Evolutionary conservation across 441 rosid species (phyloP).

Genomic region (Oxalis stricta): DNA sequence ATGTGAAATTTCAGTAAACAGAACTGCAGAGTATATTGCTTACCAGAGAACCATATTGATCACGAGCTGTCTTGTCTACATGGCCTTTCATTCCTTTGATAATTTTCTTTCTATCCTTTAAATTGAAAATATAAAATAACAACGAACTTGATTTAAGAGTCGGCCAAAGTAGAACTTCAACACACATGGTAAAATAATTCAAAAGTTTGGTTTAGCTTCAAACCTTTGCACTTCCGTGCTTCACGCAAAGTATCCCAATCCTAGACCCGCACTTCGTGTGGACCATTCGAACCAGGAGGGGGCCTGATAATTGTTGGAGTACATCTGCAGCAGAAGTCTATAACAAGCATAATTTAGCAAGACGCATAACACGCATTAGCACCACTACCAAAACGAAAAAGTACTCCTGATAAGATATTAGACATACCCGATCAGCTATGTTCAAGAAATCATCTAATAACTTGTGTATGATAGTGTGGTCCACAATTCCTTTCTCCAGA

Average conservation of each 20-base stretch:
- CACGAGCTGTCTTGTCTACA: slow-evolving; percentile 46
- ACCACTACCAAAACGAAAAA: neutral
- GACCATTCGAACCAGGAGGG: slow-evolving; percentile 81
- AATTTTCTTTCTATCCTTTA: slow-evolving; percentile 57
- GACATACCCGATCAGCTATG: slow-evolving; percentile 66
- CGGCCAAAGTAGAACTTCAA: slow-evolving; percentile 2
- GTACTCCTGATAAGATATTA: neutral
- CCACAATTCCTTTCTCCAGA: slow-evolving; percentile 85
- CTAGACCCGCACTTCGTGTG: slow-evolving; percentile 93
- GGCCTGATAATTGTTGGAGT: slow-evolving; percentile 63
- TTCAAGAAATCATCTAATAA: slow-evolving; percentile 63
- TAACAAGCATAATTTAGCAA: slow-evolving; percentile 14
- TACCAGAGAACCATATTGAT: slow-evolving; percentile 78
- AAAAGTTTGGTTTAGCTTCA: slow-evolving; percentile 5
- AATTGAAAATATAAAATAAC: slow-evolving; percentile 43
- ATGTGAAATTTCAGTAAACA: neutral
- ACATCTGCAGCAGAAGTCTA: slow-evolving; percentile 74
- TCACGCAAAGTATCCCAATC: slow-evolving; percentile 70
- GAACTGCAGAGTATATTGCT: slow-evolving; percentile 13
- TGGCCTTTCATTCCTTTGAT: slow-evolving; percentile 72
- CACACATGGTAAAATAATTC: slow-evolving; percentile 2
- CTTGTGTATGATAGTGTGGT: slow-evolving; percentile 75
- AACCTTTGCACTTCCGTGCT: slow-evolving; percentile 95
- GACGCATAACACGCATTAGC: neutral
- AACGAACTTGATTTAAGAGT: no score